A percentile compares a stretch with the other conserved stretches of the same genome.
phyloP scores from a whole-genome alignment of 2,329 filamentous ascomycete species.

The Sporothrix variecibatus region DNA sequence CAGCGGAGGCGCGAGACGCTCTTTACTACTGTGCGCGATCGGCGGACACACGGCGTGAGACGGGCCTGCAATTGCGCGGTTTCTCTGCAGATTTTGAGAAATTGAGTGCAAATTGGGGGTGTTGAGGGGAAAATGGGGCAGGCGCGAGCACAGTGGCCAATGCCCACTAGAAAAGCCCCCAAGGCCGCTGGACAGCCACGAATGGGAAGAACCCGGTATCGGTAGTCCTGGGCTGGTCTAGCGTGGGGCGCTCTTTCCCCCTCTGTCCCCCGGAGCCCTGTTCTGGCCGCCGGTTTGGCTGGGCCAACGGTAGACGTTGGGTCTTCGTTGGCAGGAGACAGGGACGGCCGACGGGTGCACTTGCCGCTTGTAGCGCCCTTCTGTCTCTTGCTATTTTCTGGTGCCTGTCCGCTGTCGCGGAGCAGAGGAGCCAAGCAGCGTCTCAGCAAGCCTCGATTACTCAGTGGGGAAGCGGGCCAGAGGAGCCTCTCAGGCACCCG shows the following conservation, averaged over 20 bases:
- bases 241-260: neutral
- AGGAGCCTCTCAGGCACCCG: slow-evolving; percentile 5
- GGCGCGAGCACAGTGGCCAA: neutral
- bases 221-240: slow-evolving; percentile 16
- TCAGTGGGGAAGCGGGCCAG: slow-evolving; percentile 25
- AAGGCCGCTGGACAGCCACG: neutral
- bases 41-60: neutral
- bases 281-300: neutral
- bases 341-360: neutral
- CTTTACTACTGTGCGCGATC: slow-evolving; percentile 12
- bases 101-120: neutral
- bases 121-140: slow-evolving; percentile 3
- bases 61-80: slow-evolving; percentile 11
- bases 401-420: slow-evolving; percentile 3
- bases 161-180: neutral
- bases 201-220: slow-evolving; percentile 24
- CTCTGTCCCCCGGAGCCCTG: neutral
- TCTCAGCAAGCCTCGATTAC: slow-evolving; percentile 12
- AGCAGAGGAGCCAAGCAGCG: slow-evolving; percentile 20
- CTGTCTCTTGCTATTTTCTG: neutral
- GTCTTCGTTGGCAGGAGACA: neutral
- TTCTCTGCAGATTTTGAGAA: neutral
- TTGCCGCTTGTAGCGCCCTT: slow-evolving; percentile 18
- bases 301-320: neutral
- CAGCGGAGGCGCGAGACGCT: slow-evolving; percentile 14